Evolutionary conservation across 352 stramenopile species (phyloP).

Genomic region (Pythium phragmitis): DNA sequence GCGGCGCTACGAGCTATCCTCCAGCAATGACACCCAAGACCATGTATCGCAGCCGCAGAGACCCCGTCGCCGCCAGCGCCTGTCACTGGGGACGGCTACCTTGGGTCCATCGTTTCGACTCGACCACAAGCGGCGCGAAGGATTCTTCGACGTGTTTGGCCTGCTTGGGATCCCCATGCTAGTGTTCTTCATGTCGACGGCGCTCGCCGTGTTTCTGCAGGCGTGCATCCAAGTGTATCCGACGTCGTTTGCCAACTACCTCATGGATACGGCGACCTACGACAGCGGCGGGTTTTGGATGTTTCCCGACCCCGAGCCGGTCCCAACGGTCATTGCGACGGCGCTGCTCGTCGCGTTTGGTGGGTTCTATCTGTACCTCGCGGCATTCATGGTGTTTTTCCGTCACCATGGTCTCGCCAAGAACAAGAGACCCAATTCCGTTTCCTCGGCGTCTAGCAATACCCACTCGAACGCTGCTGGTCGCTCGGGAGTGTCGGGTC

Average conservation of each 20-base stretch:
- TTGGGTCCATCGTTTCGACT: constrained; percentile 11
- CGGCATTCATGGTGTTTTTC: constrained; percentile 30
- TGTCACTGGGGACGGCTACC: neutral
- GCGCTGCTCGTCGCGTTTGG: constrained; percentile 34
- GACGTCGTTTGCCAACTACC: constrained; percentile 33
- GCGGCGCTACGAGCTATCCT: neutral
- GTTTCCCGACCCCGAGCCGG: constrained; percentile 31
- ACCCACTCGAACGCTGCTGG: neutral
- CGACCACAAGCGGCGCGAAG: constrained; percentile 21
- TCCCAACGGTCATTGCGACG: constrained; percentile 33
- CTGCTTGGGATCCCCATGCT: constrained; percentile 42
- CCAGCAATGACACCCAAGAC: neutral
- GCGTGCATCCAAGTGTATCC: constrained; percentile 45
- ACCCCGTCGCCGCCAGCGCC: neutral
- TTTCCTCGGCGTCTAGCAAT: neutral
- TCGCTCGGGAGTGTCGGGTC: neutral
- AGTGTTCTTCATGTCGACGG: constrained; percentile 33
- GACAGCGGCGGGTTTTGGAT: constrained; percentile 55
- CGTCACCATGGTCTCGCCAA: constrained; percentile 6
- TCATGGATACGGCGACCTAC: constrained; percentile 39
- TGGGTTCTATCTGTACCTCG: constrained; percentile 31
- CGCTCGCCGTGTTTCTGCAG: constrained; percentile 35
- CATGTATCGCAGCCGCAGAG: neutral
- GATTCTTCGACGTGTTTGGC: constrained; percentile 48
- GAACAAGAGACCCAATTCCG: neutral